Base-by-base conservation (phyloP, 1,284 basidiomycete genomes). In the Puccinia polysora region DNA sequence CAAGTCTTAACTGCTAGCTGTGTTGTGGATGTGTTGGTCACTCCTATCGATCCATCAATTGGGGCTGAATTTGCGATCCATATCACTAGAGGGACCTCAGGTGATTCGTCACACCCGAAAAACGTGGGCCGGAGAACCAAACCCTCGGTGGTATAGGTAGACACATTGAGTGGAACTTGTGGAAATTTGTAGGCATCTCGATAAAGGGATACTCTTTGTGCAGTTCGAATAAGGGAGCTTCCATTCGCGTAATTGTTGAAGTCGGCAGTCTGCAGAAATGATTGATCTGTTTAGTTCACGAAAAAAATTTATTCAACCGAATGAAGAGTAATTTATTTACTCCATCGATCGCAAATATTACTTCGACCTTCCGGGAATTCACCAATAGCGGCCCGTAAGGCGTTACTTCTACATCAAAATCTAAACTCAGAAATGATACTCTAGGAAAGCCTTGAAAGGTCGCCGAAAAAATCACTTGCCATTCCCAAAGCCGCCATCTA, bases 21-120 rank as follows among this genome's bases (percentile, higher is more conserved):
- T 12, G 58, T 30, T 18, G 65, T 68, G 25, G 65, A 55, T 8
- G 50, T 70, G 56, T 70, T 70, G 18, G 58, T 28, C 3, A 70
- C 2, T 34, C 53, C 40, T 20, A 23, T 49, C n/a, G 67, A 70
- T 23, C 34, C 55, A 60, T 70, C 67, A 34, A 70, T 32, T 10
- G 56, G 56, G 15, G 56, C 38, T 40, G 67, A 60, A 32, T 70
- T 70, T n/a, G 67, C 67, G n/a, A 70, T 52, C 67, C 67, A 70
- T 12, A 70, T 60, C 4, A 70, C 4, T 20, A 70, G 45, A 8
- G 67, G 67, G 15, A 55, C 56, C 23, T 70, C 67, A 2, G 50
- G 10, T 49, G 28, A 28, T 49, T 70, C 56, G 34, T 70, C 56
- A 20, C 67, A 70, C 7, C 67, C 67, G 49, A 70, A 70, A 50